Base-by-base conservation (phyloP, 2,329 filamentous ascomycete species). In the Fonsecaea nubica region DNA sequence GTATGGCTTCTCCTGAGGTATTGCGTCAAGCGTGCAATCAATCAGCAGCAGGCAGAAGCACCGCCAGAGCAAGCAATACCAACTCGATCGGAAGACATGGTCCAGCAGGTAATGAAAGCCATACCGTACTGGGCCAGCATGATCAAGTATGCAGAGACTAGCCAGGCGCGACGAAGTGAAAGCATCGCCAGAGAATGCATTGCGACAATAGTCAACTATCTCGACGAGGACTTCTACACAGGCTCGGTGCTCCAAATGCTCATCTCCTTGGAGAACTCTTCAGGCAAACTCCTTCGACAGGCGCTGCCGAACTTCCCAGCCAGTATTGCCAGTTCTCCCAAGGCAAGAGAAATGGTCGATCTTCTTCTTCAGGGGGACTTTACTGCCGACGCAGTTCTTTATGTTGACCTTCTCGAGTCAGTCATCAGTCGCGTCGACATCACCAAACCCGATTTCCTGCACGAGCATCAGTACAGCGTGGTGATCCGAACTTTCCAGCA, bases 401-500 rank as follows among this genome's bases (percentile, higher is more conserved):
- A 66, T 55, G 71, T 73, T 13, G 72, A 72, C 30, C 62, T 73
- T n/a, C 58, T 73, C 10, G 71, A 73, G 21, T 58, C 67, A 1
- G 62, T 73, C 53, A 64, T 72, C 45, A 54, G 50, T 53, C 65
- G 69, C 35, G 45, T 72, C 13, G 66, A 72, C 50, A 64, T 57
- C 35, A 70, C 65, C n/a, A 68, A 65, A 21, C 40, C 65, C 18
- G 69, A 66, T 15, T 72, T 68, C 54, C 48, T 73, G 6, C 58
- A 59, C 25, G 48, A 58, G 38, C 59, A 57, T 36, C 58, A 60
- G 13, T 67, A 70, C 40, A 32, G 54, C 35, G 59, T 64, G 9
- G 66, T 81, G 76, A 70, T 82, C 76, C 78, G 78, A 35, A 63
- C 62, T 36, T 35, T 72, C 9, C 64, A 62, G 33, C 52, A 42